A percentile compares a stretch with the other conserved stretches of the same genome.
Evolutionary conservation across 495 filamentous ascomycete genomes (phyloP).

Genomic region (Podospora anserina): DNA sequence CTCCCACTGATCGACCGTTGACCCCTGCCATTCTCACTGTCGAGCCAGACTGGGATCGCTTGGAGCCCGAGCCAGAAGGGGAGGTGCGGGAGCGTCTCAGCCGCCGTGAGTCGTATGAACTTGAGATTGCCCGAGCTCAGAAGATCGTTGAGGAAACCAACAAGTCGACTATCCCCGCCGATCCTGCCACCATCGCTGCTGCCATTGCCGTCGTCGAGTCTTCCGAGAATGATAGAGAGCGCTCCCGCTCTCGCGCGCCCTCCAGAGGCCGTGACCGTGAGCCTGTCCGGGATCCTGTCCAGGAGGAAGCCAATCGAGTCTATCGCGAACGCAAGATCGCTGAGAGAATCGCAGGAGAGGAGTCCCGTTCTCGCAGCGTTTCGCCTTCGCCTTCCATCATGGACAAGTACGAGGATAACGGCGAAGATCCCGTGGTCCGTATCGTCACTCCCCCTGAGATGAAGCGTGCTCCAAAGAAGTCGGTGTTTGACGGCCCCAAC

Average conservation of each 20-base stretch:
- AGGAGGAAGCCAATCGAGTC: constrained; percentile 48
- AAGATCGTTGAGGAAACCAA: constrained; percentile 33
- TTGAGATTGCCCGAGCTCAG: constrained; percentile 37
- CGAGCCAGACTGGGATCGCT: constrained; percentile 35
- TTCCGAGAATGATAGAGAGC: constrained; percentile 7
- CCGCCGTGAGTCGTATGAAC: constrained; percentile 43
- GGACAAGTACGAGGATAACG: constrained; percentile 43
- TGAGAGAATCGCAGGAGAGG: constrained; percentile 43
- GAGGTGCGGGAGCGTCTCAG: constrained; percentile 32
- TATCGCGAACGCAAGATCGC: constrained; percentile 51
- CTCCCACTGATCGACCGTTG: constrained; percentile 31
- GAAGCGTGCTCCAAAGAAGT: constrained; percentile 38
- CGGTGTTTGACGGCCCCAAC: constrained; percentile 52
- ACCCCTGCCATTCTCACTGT: constrained; percentile 45
- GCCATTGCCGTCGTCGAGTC: constrained; percentile 38
- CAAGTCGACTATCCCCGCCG: constrained; percentile 39
- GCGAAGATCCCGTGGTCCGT: constrained; percentile 33
- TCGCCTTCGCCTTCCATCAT: constrained; percentile 47
- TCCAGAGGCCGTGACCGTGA: constrained; percentile 28
- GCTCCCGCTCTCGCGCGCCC: constrained; percentile 15
- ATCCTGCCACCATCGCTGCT: constrained; percentile 33
- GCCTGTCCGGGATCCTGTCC: constrained; percentile 40
- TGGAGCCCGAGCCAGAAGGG: constrained; percentile 14
- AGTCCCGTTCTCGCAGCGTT: constrained; percentile 45
- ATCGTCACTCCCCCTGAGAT: constrained; percentile 49